phyloP scores from a whole-genome alignment of 2,329 filamentous ascomycete species.

The Aspergillus unguis region DNA sequence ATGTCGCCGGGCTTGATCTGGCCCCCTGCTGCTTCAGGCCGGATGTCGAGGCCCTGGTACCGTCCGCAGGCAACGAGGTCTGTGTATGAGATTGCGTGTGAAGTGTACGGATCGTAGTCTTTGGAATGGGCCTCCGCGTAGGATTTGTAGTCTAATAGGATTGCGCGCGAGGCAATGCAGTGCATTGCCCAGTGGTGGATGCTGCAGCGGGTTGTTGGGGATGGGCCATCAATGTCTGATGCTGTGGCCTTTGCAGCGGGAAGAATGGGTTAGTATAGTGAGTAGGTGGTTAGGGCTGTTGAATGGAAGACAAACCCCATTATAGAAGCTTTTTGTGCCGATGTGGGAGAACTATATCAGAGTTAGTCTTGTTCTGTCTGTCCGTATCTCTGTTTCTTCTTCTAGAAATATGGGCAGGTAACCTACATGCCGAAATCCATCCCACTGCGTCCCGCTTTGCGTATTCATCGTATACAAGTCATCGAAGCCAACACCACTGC shows the following conservation, averaged over 20 bases:
- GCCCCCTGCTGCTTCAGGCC: slow-evolving; percentile 51
- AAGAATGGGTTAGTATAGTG: not conserved
- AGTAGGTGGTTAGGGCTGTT: not conserved
- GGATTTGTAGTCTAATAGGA: slow-evolving; percentile 42
- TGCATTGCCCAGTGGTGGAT: slow-evolving; percentile 43
- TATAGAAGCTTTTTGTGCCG: slow-evolving; percentile 39
- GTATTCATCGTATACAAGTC: slow-evolving; percentile 49
- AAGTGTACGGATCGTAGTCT: slow-evolving; percentile 51
- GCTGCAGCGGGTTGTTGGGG: slow-evolving; percentile 38
- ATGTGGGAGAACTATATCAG: slow-evolving; percentile 37
- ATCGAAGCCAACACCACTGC: slow-evolving; percentile 39
- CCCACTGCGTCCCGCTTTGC: slow-evolving; percentile 50
- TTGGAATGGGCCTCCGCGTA: slow-evolving; percentile 53
- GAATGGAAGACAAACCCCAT: slow-evolving; percentile 30
- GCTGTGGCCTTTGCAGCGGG: slow-evolving; percentile 28
- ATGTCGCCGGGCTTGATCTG: slow-evolving; percentile 62
- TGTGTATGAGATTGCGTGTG: slow-evolving; percentile 52
- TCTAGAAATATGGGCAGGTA: not conserved
- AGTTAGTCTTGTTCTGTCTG: not conserved
- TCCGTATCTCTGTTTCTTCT: not conserved
- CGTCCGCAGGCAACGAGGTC: slow-evolving; percentile 59
- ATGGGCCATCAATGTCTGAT: slow-evolving; percentile 33
- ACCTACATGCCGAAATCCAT: slow-evolving; percentile 48
- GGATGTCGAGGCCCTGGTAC: slow-evolving; percentile 61
- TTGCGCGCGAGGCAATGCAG: slow-evolving; percentile 42